phyloP scores from a whole-genome alignment of 176 grass and related monocot genomes.

The Leersia perrieri region DNA sequence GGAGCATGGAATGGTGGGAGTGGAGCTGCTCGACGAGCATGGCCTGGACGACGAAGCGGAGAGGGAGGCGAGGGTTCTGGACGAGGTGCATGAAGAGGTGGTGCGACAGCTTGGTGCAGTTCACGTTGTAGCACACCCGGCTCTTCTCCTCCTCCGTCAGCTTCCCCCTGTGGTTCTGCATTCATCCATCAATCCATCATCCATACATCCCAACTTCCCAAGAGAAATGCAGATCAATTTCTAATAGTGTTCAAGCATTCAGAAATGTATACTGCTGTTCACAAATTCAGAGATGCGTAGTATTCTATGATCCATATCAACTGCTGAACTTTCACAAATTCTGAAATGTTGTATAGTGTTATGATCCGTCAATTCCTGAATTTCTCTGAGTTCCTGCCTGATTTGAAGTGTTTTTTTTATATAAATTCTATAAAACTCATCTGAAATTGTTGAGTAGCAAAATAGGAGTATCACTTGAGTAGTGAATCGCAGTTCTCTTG shows the following conservation, averaged over 20 bases:
- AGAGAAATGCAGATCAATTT: neutral
- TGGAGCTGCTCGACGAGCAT: conserved; percentile 96
- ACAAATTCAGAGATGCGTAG: neutral
- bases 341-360: too few species aligned
- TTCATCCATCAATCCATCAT: too few species aligned
- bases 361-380: neutral
- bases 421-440: neutral
- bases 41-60: conserved; percentile 98
- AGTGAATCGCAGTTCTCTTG: too few species aligned
- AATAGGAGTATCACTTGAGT: neutral
- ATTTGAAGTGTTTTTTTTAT: too few species aligned
- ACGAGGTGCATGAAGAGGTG: conserved; percentile 83
- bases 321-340: too few species aligned
- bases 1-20: conserved; percentile 73
- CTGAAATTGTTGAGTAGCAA: neutral
- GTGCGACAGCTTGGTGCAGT: conserved; percentile 81
- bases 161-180: conserved; percentile 74
- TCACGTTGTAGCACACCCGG: conserved; percentile 77
- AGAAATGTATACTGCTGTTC: too few species aligned
- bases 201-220: too few species aligned
- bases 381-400: neutral
- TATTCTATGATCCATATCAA: too few species aligned
- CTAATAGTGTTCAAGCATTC: too few species aligned
- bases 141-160: conserved; percentile 82
- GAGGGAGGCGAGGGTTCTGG: conserved; percentile 90